Base-by-base conservation (phyloP, 805 yeast species). In the Cyberlindnera misumaiensis region DNA sequence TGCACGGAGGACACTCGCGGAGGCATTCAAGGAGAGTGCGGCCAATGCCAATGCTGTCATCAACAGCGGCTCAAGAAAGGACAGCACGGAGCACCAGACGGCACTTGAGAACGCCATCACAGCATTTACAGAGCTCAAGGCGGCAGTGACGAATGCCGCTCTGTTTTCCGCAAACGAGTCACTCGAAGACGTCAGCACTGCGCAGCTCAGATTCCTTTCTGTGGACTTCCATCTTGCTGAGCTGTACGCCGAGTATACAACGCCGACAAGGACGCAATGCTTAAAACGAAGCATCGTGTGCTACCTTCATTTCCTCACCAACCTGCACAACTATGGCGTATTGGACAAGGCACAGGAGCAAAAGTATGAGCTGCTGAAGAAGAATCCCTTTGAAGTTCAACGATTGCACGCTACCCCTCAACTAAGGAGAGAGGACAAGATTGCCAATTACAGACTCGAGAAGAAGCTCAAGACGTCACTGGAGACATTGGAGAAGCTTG, bases 101-200 rank as follows among this genome's bases (percentile, higher is more conserved):
- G 30, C 52, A 20, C 48, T 78, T n/a, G 43, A 49, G 2, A 43
- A 45, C 1, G 48, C 65, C 4, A 63, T 77, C 16, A 59, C 63
- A 18, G 62, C 65, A 35, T 64, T 78, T 48, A 48, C 64, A n/a
- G 49, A 63, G n/a, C 55, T 82, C 26, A 66, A 72, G 43, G 43
- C 48, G 1, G 55, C 64, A 11, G 65, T 80, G 1, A 61, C 66
- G 11, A 60, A 62, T n/a, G 58, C 78, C 13, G 67, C 77, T 3
- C 56, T 87, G 17, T 87, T 84, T 61, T 82, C 90, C 49, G 60
- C 63, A 11, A 86, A 86, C 56, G 96, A 88, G 55, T 52, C 68
- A 0, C 41, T 83, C 3, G 83, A 77, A 1, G 97, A 88, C 49
- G 51, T 88, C 10, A 65, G 72, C 29, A 81, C 94, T 1, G 55